Evolutionary conservation across 2,329 filamentous ascomycete genomes (phyloP).

Genomic region (Colletotrichum chrysophilum): DNA sequence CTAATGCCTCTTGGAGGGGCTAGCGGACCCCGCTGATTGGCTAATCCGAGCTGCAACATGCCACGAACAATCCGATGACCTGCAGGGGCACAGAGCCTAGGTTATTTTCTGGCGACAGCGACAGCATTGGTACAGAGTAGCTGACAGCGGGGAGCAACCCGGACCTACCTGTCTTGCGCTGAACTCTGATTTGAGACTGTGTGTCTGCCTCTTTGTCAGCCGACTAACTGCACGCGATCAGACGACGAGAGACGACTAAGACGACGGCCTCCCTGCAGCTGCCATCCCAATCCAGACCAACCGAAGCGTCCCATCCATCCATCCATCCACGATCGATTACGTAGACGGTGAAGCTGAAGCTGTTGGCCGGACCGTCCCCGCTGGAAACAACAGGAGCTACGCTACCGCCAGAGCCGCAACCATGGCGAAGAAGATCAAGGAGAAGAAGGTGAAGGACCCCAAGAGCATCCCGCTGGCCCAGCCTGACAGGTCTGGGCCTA

Average conservation of each 20-base stretch:
- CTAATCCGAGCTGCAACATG: background rate
- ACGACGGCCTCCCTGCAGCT: background rate
- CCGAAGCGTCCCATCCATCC: background rate
- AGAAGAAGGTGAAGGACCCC: conserved; percentile 53
- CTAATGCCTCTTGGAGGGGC: background rate
- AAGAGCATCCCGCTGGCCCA: conserved; percentile 66
- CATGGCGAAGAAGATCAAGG: conserved; percentile 41
- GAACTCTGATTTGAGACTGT: background rate
- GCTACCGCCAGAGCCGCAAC: background rate
- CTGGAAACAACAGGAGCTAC: background rate
- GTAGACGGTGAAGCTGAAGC: background rate
- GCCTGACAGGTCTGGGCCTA: conserved; percentile 68
- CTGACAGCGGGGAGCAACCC: background rate
- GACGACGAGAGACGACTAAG: background rate
- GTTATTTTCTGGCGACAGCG: background rate
- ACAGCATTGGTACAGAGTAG: background rate
- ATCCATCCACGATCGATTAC: background rate
- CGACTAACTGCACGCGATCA: background rate
- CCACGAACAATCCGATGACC: background rate
- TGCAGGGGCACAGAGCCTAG: background rate
- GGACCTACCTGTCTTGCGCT: background rate
- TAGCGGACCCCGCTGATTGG: background rate
- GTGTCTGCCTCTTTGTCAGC: conserved; percentile 1
- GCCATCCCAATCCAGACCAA: background rate
- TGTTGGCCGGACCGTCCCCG: background rate